Base-by-base conservation (phyloP, 768 basidiomycete species). In the Sarcodon sp. region DNA sequence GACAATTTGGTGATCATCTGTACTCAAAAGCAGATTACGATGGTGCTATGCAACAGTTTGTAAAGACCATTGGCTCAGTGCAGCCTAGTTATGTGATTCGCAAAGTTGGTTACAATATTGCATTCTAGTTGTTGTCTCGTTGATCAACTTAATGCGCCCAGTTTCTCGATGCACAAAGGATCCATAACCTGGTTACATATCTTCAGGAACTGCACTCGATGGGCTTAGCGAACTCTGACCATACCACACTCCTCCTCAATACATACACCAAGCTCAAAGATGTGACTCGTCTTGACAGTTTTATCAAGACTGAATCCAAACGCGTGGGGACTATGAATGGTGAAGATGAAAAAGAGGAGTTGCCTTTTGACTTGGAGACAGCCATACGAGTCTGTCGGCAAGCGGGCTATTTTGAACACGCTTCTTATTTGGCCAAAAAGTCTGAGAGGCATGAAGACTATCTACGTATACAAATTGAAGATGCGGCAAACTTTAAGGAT, bases 201-300 rank as follows among this genome's bases (percentile, higher is more conserved):
- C 75, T 99, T 0, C 93, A 98, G 73, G 93, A 94, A 61, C 70
- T 99, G 0, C 96, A 99, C 59, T 73, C 87, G 1, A 72, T 83
- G 0, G 85, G 87, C 0, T 78, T 94, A 6, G 94, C 96, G 31
- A 98, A 94, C 57, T 80, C 90, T 0, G 93, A 98, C 57, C 94
- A 97, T 59, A 99, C 96, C 0, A 98, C 96, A 0, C 79, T 99
- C 7, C 75, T 99, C 3, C 77, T 99, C 21, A 98, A 98, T 61
- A 92, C 93, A 6, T 98, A 96, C 64, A 96, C 96, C 46, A 98
- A 98, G 61, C 82, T 96, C 16, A 89, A 91, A 51, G 96, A 99
- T 56, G 80, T 91, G 12, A 63, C 78, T 1, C 80, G 91, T 10
- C 75, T 98, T 1, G 90, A 97, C 56, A 79, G 72, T 50, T 99